A percentile compares a stretch with the other conserved stretches of the same genome.
phyloP scores from a whole-genome alignment of 2,329 filamentous ascomycete species.

The Ophiostoma pallidulum region DNA sequence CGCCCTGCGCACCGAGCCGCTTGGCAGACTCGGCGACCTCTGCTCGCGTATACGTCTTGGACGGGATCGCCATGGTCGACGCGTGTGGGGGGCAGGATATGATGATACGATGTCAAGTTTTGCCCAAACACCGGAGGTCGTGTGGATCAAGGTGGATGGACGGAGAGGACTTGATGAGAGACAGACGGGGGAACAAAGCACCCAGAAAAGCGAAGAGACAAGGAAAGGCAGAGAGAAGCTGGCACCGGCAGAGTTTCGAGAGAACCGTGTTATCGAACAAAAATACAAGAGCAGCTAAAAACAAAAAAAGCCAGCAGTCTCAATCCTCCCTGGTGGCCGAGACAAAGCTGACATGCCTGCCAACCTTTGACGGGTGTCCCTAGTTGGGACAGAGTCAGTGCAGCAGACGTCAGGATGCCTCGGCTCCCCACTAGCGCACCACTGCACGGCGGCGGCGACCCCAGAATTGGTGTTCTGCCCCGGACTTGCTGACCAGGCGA shows the following conservation, averaged over 20 bases:
- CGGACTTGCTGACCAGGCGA: constrained; percentile 8
- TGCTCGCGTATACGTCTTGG: constrained; percentile 46
- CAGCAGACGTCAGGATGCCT: neutral
- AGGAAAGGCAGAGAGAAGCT: no score
- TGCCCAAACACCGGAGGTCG: neutral
- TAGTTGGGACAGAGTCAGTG: no score
- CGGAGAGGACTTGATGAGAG: no score
- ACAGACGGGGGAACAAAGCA: no score
- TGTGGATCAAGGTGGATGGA: neutral
- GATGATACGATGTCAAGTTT: neutral
- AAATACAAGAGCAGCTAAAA: no score
- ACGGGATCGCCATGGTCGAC: constrained; percentile 26
- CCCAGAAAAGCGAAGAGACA: neutral
- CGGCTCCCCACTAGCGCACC: constrained; percentile 2
- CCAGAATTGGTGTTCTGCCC: neutral
- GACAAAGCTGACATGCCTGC: no score
- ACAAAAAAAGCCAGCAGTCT: no score
- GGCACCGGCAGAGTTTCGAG: no score
- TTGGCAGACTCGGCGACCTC: constrained; percentile 51
- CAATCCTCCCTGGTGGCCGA: neutral
- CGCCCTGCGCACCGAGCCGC: constrained; percentile 54
- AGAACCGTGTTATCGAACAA: no score
- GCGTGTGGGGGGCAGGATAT: neutral
- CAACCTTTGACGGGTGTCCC: no score
- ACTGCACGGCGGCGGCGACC: no score